Percentiles rank a stretch among this genome's conserved stretches.
Conservation (phyloP, 306 rosid genomes). For the Benincasa hispida region DNA sequence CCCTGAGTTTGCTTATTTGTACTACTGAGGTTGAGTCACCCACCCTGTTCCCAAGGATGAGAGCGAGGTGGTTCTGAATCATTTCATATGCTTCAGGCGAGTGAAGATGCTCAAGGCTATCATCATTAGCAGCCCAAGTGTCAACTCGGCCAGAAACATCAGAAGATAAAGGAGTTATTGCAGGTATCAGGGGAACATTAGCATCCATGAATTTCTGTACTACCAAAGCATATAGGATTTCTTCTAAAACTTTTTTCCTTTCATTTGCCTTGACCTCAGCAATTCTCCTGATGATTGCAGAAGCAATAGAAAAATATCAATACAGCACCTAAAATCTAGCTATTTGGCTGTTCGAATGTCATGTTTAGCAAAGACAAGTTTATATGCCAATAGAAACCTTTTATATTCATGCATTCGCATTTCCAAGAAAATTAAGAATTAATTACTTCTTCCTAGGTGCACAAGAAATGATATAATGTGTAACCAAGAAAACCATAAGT, state of each 20-base stretch:
- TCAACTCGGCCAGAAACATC: slow-evolving; percentile 53
- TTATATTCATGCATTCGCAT: not conserved
- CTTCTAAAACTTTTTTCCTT: slow-evolving; percentile 67
- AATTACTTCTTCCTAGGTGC: not conserved
- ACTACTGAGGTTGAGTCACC: slow-evolving; percentile 61
- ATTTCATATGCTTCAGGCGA: slow-evolving; percentile 77
- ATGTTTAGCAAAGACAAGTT: not conserved
- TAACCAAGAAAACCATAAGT: not conserved
- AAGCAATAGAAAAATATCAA: slow-evolving; percentile 5
- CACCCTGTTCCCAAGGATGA: slow-evolving; percentile 53
- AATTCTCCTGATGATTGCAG: slow-evolving; percentile 53
- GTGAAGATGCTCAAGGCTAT: slow-evolving; percentile 59
- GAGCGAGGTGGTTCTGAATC: slow-evolving; percentile 72
- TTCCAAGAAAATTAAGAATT: not conserved
- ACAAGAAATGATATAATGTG: not conserved
- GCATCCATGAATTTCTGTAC: slow-evolving; percentile 92
- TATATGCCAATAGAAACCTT: not conserved
- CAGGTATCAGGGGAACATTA: slow-evolving; percentile 45
- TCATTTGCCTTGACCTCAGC: slow-evolving; percentile 84
- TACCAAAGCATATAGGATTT: slow-evolving; percentile 68
- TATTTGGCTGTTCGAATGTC: not conserved
- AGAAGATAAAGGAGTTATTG: slow-evolving; percentile 24
- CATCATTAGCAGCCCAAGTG: slow-evolving; percentile 58
- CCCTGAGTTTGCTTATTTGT: slow-evolving; percentile 70
- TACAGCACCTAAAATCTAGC: not conserved